Evolutionary conservation across 23 red algal genomes (phyloP).

Genomic region (Gracilaria caudata): DNA sequence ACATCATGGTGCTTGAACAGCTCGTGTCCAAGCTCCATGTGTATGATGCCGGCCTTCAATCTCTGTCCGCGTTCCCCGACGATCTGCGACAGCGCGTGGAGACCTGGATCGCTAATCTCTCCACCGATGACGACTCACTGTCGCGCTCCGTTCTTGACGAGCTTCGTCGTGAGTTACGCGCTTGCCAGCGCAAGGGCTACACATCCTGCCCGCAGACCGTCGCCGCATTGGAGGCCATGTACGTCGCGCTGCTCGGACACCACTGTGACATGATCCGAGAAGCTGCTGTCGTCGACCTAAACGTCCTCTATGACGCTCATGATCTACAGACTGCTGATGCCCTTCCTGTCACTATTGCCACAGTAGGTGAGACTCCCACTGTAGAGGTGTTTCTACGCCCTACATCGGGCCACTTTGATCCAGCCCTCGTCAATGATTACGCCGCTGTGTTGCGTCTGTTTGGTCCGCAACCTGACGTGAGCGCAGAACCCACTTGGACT

Average conservation of each 20-base stretch:
- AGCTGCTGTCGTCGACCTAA: constrained; percentile 88
- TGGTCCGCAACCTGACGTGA: constrained; percentile 64
- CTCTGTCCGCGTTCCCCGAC: constrained; percentile 60
- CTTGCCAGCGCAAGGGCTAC: constrained; percentile 68
- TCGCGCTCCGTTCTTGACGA: constrained; percentile 61
- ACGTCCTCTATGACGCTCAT: constrained; percentile 97
- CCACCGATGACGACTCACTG: constrained; percentile 42
- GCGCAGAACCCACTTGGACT: constrained; percentile 54
- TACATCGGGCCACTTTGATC: constrained; percentile 7
- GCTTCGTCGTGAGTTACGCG: constrained; percentile 60
- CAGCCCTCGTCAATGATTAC: constrained; percentile 9
- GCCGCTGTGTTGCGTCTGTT: constrained; percentile 59
- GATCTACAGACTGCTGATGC: constrained; percentile 86
- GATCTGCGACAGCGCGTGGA: constrained; percentile 57
- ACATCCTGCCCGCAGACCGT: constrained; percentile 61
- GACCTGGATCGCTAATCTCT: constrained; percentile 46
- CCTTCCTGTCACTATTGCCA: constrained; percentile 73
- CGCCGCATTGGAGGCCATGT: constrained; percentile 49
- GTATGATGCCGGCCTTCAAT: constrained; percentile 52
- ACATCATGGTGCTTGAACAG: constrained; percentile 32
- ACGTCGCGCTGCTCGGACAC: constrained; percentile 84
- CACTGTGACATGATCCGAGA: constrained; percentile 72
- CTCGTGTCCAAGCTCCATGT: constrained; percentile 48
- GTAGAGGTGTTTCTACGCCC: constrained; percentile 37
- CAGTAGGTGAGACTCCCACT: constrained; percentile 71